A percentile compares a stretch with the other conserved stretches of the same genome.
These are phyloP conservation scores for Hypoxylon sp. DNA, from an alignment of 2,329 filamentous ascomycete species.

Conservation along the genomic window DNA sequence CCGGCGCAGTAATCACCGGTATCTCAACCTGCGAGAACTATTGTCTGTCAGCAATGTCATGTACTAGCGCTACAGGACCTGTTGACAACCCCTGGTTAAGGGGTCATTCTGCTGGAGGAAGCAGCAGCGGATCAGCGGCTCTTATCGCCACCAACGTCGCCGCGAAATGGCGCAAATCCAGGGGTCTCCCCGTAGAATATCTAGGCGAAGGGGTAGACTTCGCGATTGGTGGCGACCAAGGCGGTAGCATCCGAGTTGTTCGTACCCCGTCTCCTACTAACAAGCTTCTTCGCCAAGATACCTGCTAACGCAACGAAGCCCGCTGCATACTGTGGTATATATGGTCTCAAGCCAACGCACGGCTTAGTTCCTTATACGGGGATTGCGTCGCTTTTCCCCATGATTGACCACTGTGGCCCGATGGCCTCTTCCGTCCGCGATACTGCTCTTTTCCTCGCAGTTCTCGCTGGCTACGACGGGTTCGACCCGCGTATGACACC, in stretches of 20 bases:
- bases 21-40: slow-evolving; percentile 59
- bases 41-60: slow-evolving; percentile 57
- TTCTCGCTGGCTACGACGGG: slow-evolving; percentile 64
- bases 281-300: background rate
- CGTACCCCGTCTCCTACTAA: slow-evolving; percentile 7
- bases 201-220: slow-evolving; percentile 47
- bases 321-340: slow-evolving; percentile 59
- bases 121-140: slow-evolving; percentile 56
- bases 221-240: slow-evolving; percentile 59
- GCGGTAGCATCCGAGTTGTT: slow-evolving; percentile 56
- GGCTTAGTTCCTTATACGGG: slow-evolving; percentile 68
- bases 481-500: slow-evolving; percentile 62
- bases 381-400: slow-evolving; percentile 63
- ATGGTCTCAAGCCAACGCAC: slow-evolving; percentile 66
- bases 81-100: slow-evolving; percentile 56
- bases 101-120: slow-evolving; percentile 56
- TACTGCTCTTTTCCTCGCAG: slow-evolving; percentile 60
- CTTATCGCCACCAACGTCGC: slow-evolving; percentile 51
- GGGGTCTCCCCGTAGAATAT: slow-evolving; percentile 34
- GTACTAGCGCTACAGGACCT: slow-evolving; percentile 55
- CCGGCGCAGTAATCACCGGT: slow-evolving; percentile 55
- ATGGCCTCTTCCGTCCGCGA: slow-evolving; percentile 60
- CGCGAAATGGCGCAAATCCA: slow-evolving; percentile 27
- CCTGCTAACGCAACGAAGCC: slow-evolving; percentile 46
- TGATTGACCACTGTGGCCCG: slow-evolving; percentile 66